A percentile compares a stretch with the other conserved stretches of the same genome.
Conservation (phyloP, 2,329 filamentous ascomycete species). For the Byssochlamys sp. region DNA sequence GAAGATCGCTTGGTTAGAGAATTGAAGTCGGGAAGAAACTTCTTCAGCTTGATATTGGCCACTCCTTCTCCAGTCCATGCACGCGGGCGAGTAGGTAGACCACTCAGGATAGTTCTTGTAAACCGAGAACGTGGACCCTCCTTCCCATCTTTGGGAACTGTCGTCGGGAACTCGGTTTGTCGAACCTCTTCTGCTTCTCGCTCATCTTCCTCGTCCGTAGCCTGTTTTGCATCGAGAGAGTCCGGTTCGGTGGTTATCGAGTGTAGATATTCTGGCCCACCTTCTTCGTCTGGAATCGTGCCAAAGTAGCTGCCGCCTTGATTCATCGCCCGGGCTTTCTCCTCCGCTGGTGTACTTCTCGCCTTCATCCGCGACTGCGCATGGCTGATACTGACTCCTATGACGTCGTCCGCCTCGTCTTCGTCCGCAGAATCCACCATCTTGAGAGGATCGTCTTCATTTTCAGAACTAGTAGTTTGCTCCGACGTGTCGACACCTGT, state of each 20-base stretch:
- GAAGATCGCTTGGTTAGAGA: slow-evolving; percentile 22
- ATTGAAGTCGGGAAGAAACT: slow-evolving; percentile 26
- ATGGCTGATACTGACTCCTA: slow-evolving; percentile 51
- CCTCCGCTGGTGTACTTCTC: slow-evolving; percentile 47
- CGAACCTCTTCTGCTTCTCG: slow-evolving; percentile 5
- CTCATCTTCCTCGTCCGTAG: slow-evolving; percentile 2
- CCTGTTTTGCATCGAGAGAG: slow-evolving; percentile 5
- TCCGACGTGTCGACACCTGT: background rate
- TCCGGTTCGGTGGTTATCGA: slow-evolving; percentile 27
- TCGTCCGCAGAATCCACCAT: slow-evolving; percentile 15
- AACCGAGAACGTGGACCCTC: slow-evolving; percentile 20
- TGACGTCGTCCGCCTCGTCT: slow-evolving; percentile 32
- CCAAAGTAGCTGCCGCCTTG: slow-evolving; percentile 42
- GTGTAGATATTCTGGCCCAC: slow-evolving; percentile 19
- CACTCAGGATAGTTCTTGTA: slow-evolving; percentile 24
- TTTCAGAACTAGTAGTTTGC: slow-evolving; percentile 1
- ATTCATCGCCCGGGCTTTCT: slow-evolving; percentile 50
- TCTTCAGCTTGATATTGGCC: slow-evolving; percentile 20
- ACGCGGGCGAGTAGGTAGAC: slow-evolving; percentile 23
- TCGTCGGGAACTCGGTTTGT: background rate
- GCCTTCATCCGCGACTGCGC: slow-evolving; percentile 49
- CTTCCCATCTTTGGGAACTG: slow-evolving; percentile 3
- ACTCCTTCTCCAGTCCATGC: slow-evolving; percentile 27
- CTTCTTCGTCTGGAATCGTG: slow-evolving; percentile 22
- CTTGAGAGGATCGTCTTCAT: background rate